phyloP scores from a whole-genome alignment of 2,329 filamentous ascomycete species.

The Neonectria ditissima region DNA sequence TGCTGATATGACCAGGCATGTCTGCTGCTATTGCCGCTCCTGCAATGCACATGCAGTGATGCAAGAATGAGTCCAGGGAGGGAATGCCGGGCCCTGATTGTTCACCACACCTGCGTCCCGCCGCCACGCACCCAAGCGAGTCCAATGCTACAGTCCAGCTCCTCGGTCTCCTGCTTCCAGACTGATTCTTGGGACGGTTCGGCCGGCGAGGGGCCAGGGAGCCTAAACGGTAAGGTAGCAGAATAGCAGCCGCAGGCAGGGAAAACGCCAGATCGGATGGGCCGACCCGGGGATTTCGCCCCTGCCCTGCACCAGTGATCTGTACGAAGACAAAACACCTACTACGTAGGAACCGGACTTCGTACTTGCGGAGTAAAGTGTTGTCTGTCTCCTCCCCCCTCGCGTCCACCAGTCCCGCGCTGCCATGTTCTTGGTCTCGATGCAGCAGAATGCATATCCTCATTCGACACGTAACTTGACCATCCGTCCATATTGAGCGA shows the following conservation, averaged over 20 bases:
- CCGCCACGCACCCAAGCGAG: constrained; percentile 29
- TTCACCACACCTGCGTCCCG: constrained; percentile 18
- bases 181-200: not conserved
- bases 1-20: constrained; percentile 5
- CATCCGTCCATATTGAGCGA: constrained; percentile 7
- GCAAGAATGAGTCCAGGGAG: constrained; percentile 34
- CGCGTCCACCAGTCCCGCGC: constrained; percentile 4
- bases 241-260: not conserved
- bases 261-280: constrained; percentile 1
- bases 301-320: not conserved
- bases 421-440: constrained; percentile 15
- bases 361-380: not conserved
- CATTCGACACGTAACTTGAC: constrained; percentile 22
- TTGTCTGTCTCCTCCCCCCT: not conserved
- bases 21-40: constrained; percentile 25
- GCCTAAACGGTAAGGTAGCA: not conserved
- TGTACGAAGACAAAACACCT: no score
- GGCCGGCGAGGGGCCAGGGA: not conserved
- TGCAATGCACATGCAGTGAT: constrained; percentile 39
- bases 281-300: not conserved
- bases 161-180: no score
- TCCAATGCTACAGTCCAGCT: no score
- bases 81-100: constrained; percentile 25
- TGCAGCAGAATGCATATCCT: constrained; percentile 10
- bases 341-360: no score